A percentile compares a stretch with the other conserved stretches of the same genome.
Conservation (phyloP, 2,329 filamentous ascomycete species). For the Aschersonia sp. region DNA sequence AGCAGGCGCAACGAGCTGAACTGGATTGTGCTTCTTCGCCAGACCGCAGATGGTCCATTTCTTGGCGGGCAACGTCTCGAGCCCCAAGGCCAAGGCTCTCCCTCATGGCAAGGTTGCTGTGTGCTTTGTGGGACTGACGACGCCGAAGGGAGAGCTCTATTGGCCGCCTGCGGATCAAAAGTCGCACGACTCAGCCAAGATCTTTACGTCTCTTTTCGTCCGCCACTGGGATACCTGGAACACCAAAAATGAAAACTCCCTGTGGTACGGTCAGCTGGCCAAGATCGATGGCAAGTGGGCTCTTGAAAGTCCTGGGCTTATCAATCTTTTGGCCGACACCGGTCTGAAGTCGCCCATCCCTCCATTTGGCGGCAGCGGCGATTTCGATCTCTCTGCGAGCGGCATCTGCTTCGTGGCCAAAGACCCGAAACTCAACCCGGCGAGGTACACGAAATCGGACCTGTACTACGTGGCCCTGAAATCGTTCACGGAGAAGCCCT, state of each 20-base stretch:
- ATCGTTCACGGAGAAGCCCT: conserved; percentile 42
- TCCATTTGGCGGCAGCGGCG: conserved; percentile 65
- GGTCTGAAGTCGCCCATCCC: conserved; percentile 52
- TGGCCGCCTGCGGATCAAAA: conserved; percentile 48
- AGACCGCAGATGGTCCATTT: conserved; percentile 30
- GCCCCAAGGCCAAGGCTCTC: conserved; percentile 41
- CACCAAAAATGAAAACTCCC: conserved; percentile 50
- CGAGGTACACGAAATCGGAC: conserved; percentile 68
- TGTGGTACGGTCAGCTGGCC: conserved; percentile 57
- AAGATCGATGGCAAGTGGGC: conserved; percentile 24
- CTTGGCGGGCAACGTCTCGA: conserved; percentile 40
- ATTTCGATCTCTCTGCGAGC: conserved; percentile 58
- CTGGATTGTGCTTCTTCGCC: neutral
- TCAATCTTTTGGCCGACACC: conserved; percentile 49
- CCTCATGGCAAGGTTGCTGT: conserved; percentile 35
- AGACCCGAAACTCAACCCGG: conserved; percentile 55
- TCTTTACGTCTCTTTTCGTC: conserved; percentile 64
- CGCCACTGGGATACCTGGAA: conserved; percentile 75
- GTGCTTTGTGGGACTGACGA: conserved; percentile 48
- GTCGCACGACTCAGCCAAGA: conserved; percentile 46
- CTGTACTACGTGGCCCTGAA: conserved; percentile 58
- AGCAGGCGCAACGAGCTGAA: neutral
- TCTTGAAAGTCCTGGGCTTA: conserved; percentile 30
- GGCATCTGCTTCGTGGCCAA: conserved; percentile 64
- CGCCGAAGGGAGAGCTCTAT: conserved; percentile 53